Conservation (phyloP, 208 protist genomes). For the Crithidia bombi region DNA sequence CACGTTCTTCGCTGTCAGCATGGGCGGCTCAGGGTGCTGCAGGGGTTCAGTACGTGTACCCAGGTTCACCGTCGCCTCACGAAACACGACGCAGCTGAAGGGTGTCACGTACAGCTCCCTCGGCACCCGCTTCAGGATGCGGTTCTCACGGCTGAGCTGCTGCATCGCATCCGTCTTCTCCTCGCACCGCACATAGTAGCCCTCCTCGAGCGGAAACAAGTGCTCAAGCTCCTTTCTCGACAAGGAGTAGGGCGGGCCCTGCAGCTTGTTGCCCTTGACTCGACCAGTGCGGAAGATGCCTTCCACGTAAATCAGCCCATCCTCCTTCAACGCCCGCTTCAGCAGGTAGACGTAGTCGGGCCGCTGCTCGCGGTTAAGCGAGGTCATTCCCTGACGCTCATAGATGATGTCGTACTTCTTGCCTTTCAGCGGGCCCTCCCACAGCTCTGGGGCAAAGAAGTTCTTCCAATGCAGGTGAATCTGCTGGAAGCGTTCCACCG, state of each 20-base stretch:
- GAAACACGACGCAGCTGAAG: conserved; percentile 87
- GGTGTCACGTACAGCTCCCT: conserved; percentile 86
- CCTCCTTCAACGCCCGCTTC: conserved; percentile 80
- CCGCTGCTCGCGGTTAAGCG: conserved; percentile 77
- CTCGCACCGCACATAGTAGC: conserved; percentile 88
- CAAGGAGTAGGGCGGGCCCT: conserved; percentile 77
- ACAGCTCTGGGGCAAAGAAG: conserved; percentile 83
- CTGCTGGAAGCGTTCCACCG: conserved; percentile 35
- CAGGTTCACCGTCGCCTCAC: conserved; percentile 59
- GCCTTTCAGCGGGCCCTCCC: conserved; percentile 55
- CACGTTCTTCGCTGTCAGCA: conserved; percentile 6
- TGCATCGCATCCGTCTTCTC: conserved; percentile 85
- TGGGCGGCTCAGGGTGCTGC: conserved; percentile 29
- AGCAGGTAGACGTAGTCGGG: conserved; percentile 86
- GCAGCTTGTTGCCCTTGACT: conserved; percentile 79
- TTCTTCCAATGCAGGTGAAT: conserved; percentile 80
- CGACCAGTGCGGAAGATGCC: conserved; percentile 87
- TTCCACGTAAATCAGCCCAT: conserved; percentile 89
- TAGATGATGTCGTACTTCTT: conserved; percentile 88
- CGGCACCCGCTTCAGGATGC: conserved; percentile 76
- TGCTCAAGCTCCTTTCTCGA: conserved; percentile 72
- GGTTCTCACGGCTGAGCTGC: conserved; percentile 81
- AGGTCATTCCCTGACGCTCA: conserved; percentile 87
- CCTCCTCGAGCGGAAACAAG: conserved; percentile 70
- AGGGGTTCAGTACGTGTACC: conserved; percentile 31